phyloP scores from a whole-genome alignment of 169 alveolate species.

The Plasmodium adleri region DNA sequence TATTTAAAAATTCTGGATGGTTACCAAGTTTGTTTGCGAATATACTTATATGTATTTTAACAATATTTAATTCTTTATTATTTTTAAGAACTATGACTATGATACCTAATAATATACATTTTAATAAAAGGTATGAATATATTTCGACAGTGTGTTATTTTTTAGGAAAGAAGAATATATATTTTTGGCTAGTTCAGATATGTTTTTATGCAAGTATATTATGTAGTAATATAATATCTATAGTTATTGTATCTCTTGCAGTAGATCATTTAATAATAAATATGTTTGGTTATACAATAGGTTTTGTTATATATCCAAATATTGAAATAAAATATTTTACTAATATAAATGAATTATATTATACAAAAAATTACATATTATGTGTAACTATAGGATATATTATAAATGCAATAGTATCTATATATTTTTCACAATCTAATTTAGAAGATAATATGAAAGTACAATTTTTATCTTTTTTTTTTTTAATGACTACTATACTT shows the following conservation, averaged over 20 bases:
- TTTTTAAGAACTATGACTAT: conserved; percentile 84
- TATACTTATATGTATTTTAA: conserved; percentile 75
- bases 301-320: conserved; percentile 78
- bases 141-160: conserved; percentile 83
- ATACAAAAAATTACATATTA: conserved; percentile 54
- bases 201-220: conserved; percentile 82
- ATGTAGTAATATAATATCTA: conserved; percentile 79
- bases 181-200: conserved; percentile 78
- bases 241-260: conserved; percentile 82
- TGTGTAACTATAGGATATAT: conserved; percentile 84
- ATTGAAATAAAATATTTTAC: conserved; percentile 12
- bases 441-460: conserved; percentile 84
- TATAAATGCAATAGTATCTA: conserved; percentile 79
- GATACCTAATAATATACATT: conserved; percentile 86
- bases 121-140: conserved; percentile 85
- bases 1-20: conserved; percentile 82
- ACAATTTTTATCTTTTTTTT: conserved; percentile 82
- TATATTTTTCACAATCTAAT: conserved; percentile 79
- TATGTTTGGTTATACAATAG: conserved; percentile 81
- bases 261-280: conserved; percentile 81
- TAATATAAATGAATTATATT: conserved; percentile 38
- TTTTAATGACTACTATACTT: conserved; percentile 78
- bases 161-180: conserved; percentile 79
- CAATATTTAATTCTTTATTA: conserved; percentile 82
- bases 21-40: conserved; percentile 79